Base-by-base conservation (phyloP, 2,329 filamentous ascomycete genomes). In the Diaporthe amygdali region DNA sequence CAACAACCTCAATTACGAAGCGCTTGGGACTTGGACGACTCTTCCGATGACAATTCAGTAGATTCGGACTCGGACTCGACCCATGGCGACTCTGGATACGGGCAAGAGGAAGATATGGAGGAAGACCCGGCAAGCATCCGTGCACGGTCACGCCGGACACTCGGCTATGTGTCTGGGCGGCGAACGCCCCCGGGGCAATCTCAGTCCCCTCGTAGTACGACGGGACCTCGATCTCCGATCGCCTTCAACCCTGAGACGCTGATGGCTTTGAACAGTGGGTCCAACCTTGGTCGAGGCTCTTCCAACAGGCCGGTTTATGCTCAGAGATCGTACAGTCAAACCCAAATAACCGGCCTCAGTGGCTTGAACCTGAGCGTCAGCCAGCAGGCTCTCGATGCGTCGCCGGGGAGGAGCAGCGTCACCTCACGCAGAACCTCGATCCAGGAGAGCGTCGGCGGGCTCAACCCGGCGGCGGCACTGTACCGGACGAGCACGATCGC, bases 21-120 rank as follows among this genome's bases (percentile, higher is more conserved):
- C 74, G 84, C 84, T 1, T 89, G 87, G 79, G 87, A 89, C 52
- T 78, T 84, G 34, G 85, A 87, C 41, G 84, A 86, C 66, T 84
- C 82, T 7, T 84, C 83, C 0, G 83, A 84, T 20, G 82, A 85
- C 8, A 82, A 83, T 8, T 79, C 78, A 2, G 80, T 81, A 10
- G 79, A 79, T 8, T 79, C 80, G 6, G 82, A 82, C 15, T 82
- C 81, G 0, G 81, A 82, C 2, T 82, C 84, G 2, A 81, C 81
- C 10, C 78, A 78, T 22, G 74, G 76, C 10, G 82, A 84, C 41
- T 81, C 84, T 8, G 82, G 81, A 2, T 78, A 81, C 25, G 84
- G 82, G 37, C 85, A 84, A 55, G 79, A 76, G 27, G 71, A 68
- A 22, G 77, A 78, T 15, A 72, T 75, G 10, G 78, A 79, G 30